Evolutionary conservation across 2,329 filamentous ascomycete species (phyloP).

Genomic region (Colletotrichum kahawae): DNA sequence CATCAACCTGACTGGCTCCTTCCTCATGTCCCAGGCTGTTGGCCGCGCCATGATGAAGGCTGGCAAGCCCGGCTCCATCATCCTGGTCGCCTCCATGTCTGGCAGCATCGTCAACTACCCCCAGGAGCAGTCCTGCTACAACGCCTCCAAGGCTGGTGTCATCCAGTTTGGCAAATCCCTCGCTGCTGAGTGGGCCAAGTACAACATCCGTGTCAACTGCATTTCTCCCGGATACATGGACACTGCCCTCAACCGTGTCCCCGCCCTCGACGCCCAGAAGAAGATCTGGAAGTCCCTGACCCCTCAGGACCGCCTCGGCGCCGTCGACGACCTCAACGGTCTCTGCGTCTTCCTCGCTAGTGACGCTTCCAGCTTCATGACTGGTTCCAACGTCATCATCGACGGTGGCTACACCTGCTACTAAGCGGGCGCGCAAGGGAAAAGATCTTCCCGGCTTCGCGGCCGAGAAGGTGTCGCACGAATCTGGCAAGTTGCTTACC

Average conservation of each 20-base stretch:
- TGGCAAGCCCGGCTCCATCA: conserved; percentile 72
- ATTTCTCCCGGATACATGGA: conserved; percentile 90
- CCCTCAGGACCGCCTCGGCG: conserved; percentile 74
- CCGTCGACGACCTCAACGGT: conserved; percentile 78
- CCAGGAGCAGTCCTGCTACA: conserved; percentile 84
- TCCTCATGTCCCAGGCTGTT: conserved; percentile 77
- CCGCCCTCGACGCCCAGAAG: conserved; percentile 80
- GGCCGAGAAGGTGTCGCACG: background rate
- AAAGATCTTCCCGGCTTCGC: background rate
- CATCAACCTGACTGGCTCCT: conserved; percentile 82
- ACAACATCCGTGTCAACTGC: conserved; percentile 82
- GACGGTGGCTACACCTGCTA: conserved; percentile 73
- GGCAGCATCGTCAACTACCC: conserved; percentile 86
- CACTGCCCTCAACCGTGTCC: conserved; percentile 80
- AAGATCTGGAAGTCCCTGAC: conserved; percentile 79
- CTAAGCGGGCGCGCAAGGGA: conserved; percentile 35
- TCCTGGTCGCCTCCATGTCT: conserved; percentile 82
- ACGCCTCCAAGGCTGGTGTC: conserved; percentile 82
- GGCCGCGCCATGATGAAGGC: conserved; percentile 76
- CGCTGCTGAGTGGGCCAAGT: conserved; percentile 83
- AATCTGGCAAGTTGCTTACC: background rate
- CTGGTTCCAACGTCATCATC: conserved; percentile 74
- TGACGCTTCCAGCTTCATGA: conserved; percentile 78
- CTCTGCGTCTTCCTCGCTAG: conserved; percentile 78
- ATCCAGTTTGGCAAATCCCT: conserved; percentile 81